Evolutionary conservation across 495 filamentous ascomycete species (phyloP).

Genomic region (Tuber umbilicatum): DNA sequence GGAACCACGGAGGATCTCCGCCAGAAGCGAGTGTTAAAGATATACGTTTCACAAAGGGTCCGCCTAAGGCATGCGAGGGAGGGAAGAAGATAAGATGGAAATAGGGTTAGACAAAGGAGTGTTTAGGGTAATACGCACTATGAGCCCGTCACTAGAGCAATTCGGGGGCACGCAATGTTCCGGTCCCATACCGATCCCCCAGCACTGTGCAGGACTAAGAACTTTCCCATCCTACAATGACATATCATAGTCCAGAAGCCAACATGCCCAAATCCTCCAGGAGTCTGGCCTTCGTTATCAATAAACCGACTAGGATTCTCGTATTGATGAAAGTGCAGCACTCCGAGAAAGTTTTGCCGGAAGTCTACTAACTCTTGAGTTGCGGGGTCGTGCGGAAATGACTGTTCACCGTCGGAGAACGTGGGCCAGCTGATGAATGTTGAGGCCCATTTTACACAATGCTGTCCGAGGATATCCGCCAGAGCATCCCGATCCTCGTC

Average conservation of each 20-base stretch:
- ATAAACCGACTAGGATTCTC: neutral
- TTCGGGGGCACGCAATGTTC: conserved; percentile 21
- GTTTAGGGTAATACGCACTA: conserved; percentile 15
- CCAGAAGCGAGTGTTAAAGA: neutral
- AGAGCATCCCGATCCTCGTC: conserved; percentile 6
- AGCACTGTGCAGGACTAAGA: conserved; percentile 22
- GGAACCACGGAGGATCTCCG: neutral
- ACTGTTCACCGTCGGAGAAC: neutral
- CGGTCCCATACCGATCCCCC: conserved; percentile 21
- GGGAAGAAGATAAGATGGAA: neutral
- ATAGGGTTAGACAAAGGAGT: neutral
- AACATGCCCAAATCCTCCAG: neutral
- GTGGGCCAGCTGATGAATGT: conserved; percentile 16
- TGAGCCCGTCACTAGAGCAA: conserved; percentile 19
- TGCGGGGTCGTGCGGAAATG: neutral
- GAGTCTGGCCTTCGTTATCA: neutral
- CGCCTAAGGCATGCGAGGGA: too few relatives aligned
- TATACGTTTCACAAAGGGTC: neutral
- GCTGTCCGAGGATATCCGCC: conserved; percentile 17
- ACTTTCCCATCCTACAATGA: conserved; percentile 18
- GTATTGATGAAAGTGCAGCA: conserved; percentile 29
- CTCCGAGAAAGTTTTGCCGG: conserved; percentile 19
- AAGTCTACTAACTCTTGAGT: conserved; percentile 9
- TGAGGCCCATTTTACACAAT: conserved; percentile 25
- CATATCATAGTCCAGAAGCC: conserved; percentile 32